phyloP scores from a whole-genome alignment of 257 asterid genomes.

The Solanum boliviense region DNA sequence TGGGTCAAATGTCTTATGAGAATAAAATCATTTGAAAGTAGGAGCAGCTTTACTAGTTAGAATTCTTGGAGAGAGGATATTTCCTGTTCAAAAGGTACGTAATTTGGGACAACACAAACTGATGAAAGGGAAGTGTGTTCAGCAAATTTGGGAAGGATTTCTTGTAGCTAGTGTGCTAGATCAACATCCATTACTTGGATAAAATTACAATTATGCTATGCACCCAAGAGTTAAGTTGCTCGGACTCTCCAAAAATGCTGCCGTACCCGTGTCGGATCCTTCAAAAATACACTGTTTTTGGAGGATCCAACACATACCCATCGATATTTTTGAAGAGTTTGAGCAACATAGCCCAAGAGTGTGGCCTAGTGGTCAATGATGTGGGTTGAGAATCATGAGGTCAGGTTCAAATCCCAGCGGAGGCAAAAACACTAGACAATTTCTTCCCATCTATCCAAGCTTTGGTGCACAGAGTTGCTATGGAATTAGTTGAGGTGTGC shows the following conservation, averaged over 20 bases:
- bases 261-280: not conserved
- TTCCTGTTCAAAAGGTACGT: not conserved
- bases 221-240: not conserved
- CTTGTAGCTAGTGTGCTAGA: not conserved
- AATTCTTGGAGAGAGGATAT: not conserved
- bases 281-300: not conserved
- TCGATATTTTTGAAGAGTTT: not conserved
- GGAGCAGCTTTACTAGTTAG: not conserved
- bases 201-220: not conserved
- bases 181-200: not conserved
- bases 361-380: not conserved
- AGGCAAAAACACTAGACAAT: not conserved
- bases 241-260: not conserved
- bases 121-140: not conserved
- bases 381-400: not conserved
- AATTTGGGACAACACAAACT: not conserved
- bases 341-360: not conserved
- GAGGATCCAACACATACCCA: not conserved
- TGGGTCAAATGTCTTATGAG: not conserved
- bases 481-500: not conserved
- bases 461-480: not conserved
- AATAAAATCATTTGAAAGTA: not conserved
- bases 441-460: not conserved
- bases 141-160: not conserved
- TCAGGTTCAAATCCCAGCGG: not conserved